Conservation (phyloP, 306 rosid species). For the Abrus pulchellus region DNA sequence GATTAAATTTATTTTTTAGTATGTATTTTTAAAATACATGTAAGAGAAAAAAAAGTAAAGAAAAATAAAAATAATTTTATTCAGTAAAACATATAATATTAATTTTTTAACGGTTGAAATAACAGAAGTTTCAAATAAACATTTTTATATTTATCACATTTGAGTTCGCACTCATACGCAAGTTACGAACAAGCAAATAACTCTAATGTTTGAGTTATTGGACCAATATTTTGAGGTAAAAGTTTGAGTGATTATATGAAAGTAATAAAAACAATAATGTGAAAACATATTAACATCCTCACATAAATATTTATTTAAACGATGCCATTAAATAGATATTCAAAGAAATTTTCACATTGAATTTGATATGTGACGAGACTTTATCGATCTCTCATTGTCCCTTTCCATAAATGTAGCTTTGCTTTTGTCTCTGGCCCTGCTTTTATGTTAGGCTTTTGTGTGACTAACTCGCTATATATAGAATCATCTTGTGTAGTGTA, state of each 20-base stretch:
- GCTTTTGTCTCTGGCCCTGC: constrained; percentile 23
- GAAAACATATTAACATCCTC: no score
- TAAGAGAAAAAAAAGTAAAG: no score
- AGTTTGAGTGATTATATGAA: neutral
- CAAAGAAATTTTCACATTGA: constrained; percentile 7
- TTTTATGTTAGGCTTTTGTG: constrained; percentile 9
- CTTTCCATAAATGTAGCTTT: constrained; percentile 22
- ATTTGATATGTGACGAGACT: constrained; percentile 9
- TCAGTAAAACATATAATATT: no score
- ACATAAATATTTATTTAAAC: no score
- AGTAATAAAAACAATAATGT: neutral
- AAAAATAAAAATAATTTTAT: no score
- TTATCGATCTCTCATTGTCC: neutral
- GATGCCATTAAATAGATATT: neutral
- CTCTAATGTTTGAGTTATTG: neutral
- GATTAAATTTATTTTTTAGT: no score
- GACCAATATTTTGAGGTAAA: neutral
- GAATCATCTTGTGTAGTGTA: neutral
- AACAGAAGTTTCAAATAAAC: no score
- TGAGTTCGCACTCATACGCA: no score
- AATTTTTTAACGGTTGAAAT: no score
- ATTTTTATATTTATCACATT: no score
- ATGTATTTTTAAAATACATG: no score
- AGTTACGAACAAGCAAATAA: no score
- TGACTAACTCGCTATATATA: constrained; percentile 27